Evolutionary conservation across 108 stramenopile genomes (phyloP).

Genomic region (Pseudonitzschia pungens): DNA sequence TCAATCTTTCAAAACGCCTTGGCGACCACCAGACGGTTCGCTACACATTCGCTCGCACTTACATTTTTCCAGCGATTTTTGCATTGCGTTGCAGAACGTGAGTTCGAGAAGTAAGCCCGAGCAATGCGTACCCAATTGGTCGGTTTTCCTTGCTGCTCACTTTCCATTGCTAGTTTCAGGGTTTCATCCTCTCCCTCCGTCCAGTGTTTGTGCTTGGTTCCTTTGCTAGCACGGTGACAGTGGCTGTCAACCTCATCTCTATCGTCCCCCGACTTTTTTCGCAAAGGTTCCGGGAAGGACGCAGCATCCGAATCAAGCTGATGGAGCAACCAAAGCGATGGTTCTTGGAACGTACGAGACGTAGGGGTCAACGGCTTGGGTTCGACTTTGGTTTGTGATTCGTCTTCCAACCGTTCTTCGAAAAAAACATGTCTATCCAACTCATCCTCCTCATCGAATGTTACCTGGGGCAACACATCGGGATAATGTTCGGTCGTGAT

Average conservation of each 20-base stretch:
- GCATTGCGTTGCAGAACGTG: conserved; percentile 81
- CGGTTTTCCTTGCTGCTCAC: not conserved
- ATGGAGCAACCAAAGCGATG: not conserved
- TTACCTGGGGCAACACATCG: not conserved
- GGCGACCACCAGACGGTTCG: too few relatives aligned
- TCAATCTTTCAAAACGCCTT: not conserved
- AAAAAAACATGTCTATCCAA: not conserved
- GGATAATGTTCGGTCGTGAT: not conserved
- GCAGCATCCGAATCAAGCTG: not conserved
- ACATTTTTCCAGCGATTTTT: conserved; percentile 90
- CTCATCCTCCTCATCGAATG: conserved; percentile 10
- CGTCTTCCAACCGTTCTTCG: not conserved
- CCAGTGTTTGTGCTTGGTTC: conserved; percentile 15
- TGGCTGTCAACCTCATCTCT: not conserved
- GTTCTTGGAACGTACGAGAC: not conserved
- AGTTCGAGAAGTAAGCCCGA: conserved; percentile 35
- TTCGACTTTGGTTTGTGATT: not conserved
- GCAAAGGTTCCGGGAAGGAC: not conserved
- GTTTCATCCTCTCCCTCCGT: conserved; percentile 1
- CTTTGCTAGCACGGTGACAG: not conserved
- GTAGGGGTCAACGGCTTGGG: not conserved
- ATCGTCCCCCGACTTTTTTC: not conserved
- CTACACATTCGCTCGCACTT: too few relatives aligned
- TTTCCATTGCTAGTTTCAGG: not conserved
- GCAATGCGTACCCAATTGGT: conserved; percentile 39